Base-by-base conservation (phyloP, 2,329 filamentous ascomycete species). In the Aspergillus flavus region DNA sequence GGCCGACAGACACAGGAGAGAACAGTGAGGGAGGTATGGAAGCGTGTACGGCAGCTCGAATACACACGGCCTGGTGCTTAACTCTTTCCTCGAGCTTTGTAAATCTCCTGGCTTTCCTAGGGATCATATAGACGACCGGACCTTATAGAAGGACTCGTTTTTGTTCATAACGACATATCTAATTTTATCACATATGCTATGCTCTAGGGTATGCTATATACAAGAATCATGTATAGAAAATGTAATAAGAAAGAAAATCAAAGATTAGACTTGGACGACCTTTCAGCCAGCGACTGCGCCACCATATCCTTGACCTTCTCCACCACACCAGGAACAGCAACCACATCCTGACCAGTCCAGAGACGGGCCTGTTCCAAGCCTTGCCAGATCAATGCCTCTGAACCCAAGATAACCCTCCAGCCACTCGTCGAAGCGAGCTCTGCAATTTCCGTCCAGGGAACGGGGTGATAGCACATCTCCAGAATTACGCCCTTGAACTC, bases 391-490 rank as follows among this genome's bases (percentile, higher is more conserved):
- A 93, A 80, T 0, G 91, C 89, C 79, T 93, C 91, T 0, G 90
- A 92, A 0, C 91, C 91, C 6, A 92, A 75, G 28, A 93, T 90
- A 1, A 93, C 87, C 76, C 89, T 85, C 91, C 91, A 93, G 0
- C 89, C 89, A 11, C 82, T 81, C 3, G 79, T 76, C 69, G 86
- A 83, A 0, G 89, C 86, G 48, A 93, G 70, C 50, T 82, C 84
- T 1, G 86, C 87, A 56, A 93, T 85, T 68, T 85, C 82, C 0
- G 91, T 94, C 75, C 86, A 89, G 0, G 90, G 89, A 3, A 83
- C 76, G 0, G 91, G 91, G 73, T 93, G 91, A 75, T 94, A 94
- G 81, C 91, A 93, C 91, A 94, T 94, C 76, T 94, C 91, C 64
- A 94, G 75, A 61, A 94, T 86, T 7, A 87, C 87, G 7, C 90